A percentile compares a stretch with the other conserved stretches of the same genome.
Evolutionary conservation across 1,284 basidiomycete genomes (phyloP).

Genomic region (Chalciporus sp.): DNA sequence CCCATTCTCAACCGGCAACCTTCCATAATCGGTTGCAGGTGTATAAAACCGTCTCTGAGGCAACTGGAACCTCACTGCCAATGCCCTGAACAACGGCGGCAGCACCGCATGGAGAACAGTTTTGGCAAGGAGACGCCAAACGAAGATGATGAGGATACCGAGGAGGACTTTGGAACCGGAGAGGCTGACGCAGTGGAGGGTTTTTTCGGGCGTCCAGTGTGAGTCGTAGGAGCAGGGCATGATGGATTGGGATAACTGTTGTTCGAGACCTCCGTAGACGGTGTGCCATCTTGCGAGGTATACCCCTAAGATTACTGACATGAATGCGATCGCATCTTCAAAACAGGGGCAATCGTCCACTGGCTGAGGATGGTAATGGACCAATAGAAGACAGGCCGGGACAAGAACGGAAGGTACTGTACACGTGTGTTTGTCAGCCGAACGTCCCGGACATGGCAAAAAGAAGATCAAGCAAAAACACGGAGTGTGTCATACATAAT

Average conservation of each 20-base stretch:
- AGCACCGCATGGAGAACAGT: constrained; percentile 70
- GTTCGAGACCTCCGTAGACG: constrained; percentile 40
- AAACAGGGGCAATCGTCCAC: constrained; percentile 98
- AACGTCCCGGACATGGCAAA: background rate
- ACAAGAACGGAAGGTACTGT: constrained; percentile 71
- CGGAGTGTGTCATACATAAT: background rate
- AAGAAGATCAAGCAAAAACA: background rate
- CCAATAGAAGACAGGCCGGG: constrained; percentile 68
- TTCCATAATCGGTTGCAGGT: constrained; percentile 83
- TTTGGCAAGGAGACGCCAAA: constrained; percentile 87
- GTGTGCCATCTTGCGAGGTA: constrained; percentile 69
- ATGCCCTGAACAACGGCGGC: constrained; percentile 28
- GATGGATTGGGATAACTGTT: constrained; percentile 37
- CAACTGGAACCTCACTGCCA: constrained; percentile 36
- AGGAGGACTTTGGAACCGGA: constrained; percentile 64
- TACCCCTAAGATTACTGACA: constrained; percentile 83
- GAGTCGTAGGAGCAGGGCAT: constrained; percentile 61
- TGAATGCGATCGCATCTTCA: constrained; percentile 94
- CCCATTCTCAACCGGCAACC: constrained; percentile 59
- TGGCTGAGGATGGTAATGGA: constrained; percentile 90
- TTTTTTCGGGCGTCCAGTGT: constrained; percentile 48
- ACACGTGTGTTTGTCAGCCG: constrained; percentile 1
- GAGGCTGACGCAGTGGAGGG: constrained; percentile 55
- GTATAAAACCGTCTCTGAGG: constrained; percentile 85
- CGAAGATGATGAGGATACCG: constrained; percentile 73